Evolutionary conservation across 1,139 yeast genomes (phyloP).

Genomic region (Candida sp.): DNA sequence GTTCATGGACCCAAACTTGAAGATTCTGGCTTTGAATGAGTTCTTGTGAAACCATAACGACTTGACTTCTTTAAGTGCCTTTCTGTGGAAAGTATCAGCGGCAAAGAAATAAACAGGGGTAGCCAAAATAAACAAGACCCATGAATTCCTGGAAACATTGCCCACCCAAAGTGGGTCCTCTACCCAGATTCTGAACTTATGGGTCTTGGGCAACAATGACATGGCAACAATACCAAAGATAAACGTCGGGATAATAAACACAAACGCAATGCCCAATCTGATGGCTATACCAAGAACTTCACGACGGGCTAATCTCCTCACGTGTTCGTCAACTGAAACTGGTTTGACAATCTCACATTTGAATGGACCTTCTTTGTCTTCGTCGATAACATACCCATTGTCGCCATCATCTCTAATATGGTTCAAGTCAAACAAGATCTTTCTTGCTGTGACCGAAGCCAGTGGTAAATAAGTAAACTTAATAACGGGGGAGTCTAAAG

Average conservation of each 20-base stretch:
- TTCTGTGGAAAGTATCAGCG: conserved; percentile 72
- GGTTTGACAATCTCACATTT: conserved; percentile 60
- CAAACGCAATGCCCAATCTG: conserved; percentile 53
- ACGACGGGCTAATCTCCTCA: conserved; percentile 49
- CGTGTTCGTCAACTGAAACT: conserved; percentile 65
- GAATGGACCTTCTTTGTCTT: conserved; percentile 38
- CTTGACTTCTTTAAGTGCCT: conserved; percentile 62
- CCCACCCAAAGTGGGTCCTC: conserved; percentile 71
- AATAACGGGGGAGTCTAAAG: conserved; percentile 59
- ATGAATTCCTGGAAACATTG: conserved; percentile 61
- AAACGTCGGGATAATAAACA: conserved; percentile 71
- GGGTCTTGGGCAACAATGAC: conserved; percentile 55
- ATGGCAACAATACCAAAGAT: conserved; percentile 71
- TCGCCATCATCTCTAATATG: conserved; percentile 29
- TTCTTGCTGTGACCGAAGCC: conserved; percentile 49
- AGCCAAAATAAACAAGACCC: conserved; percentile 67
- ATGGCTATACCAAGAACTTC: conserved; percentile 53
- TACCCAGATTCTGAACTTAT: conserved; percentile 54
- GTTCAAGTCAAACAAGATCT: conserved; percentile 53
- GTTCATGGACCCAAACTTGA: conserved; percentile 81
- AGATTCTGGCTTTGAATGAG: conserved; percentile 57
- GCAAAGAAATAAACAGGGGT: conserved; percentile 80
- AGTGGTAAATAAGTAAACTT: conserved; percentile 69
- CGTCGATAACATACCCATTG: conserved; percentile 24
- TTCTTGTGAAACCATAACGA: conserved; percentile 62